These are phyloP conservation scores for Alternaria postmessia DNA, from an alignment of 2,329 filamentous ascomycete genomes.

Conservation along the genomic window DNA sequence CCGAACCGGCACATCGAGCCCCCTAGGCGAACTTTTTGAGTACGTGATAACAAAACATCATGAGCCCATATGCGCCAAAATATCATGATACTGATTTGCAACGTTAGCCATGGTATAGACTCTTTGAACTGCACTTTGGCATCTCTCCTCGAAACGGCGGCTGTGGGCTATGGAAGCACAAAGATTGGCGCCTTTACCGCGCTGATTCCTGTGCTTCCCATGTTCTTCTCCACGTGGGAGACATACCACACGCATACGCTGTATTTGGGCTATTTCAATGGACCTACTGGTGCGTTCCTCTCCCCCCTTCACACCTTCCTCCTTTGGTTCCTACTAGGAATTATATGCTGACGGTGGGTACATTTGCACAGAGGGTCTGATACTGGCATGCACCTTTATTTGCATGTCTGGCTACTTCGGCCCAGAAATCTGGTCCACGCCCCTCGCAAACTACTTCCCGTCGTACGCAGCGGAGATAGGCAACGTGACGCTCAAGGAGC, in stretches of 20 bases:
- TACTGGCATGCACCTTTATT: constrained; percentile 89
- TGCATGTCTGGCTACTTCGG: constrained; percentile 86
- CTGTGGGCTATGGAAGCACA: constrained; percentile 88
- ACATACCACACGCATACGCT: constrained; percentile 98
- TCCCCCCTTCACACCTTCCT: too few relatives aligned
- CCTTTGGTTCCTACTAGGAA: neutral
- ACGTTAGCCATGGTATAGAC: constrained; percentile 84
- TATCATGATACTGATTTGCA: constrained; percentile 28
- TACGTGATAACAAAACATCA: constrained; percentile 48
- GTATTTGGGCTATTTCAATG: constrained; percentile 96
- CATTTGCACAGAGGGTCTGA: constrained; percentile 72
- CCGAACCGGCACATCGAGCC: constrained; percentile 92
- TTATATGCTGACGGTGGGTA: constrained; percentile 18
- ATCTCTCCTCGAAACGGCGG: constrained; percentile 87
- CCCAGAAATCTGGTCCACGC: constrained; percentile 83
- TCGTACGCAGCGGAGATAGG: constrained; percentile 64
- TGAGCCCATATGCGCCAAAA: constrained; percentile 32
- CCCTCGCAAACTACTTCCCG: constrained; percentile 66
- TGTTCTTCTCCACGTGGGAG: constrained; percentile 99
- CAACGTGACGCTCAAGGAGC: constrained; percentile 80
- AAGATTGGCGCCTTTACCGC: constrained; percentile 90
- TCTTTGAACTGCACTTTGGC: constrained; percentile 96
- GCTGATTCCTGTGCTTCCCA: constrained; percentile 87
- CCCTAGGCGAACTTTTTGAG: constrained; percentile 95
- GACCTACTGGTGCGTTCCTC: constrained; percentile 70